Conservation (phyloP, 1,284 basidiomycete genomes). For the Heterobasidion annosum region DNA sequence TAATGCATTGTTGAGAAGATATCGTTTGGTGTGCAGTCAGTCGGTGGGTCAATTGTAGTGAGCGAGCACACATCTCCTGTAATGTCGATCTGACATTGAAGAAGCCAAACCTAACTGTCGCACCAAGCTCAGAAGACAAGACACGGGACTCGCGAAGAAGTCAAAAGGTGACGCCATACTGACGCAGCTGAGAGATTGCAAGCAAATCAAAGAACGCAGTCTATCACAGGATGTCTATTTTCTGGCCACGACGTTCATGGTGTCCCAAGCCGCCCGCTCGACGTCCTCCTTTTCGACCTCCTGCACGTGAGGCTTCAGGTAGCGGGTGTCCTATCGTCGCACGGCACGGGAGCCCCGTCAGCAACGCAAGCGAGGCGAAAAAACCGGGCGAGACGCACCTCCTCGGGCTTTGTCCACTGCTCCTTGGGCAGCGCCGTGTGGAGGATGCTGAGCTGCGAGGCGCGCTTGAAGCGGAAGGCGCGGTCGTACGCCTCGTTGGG, state of each 20-base stretch:
- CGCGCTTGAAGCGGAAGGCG: constrained; percentile 82
- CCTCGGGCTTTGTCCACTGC: constrained; percentile 72
- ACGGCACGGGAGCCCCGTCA: background rate
- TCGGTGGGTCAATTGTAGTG: too few species aligned
- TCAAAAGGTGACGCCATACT: too few species aligned
- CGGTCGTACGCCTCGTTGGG: constrained; percentile 84
- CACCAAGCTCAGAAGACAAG: too few species aligned
- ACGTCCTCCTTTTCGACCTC: constrained; percentile 71
- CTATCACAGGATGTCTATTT: constrained; percentile 23
- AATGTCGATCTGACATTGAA: too few species aligned
- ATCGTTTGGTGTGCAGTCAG: too few species aligned
- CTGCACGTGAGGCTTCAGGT: constrained; percentile 77
- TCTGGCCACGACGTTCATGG: constrained; percentile 52
- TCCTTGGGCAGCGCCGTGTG: constrained; percentile 83
- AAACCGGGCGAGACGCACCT: constrained; percentile 45
- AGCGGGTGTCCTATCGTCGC: constrained; percentile 73
- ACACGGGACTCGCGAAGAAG: too few species aligned
- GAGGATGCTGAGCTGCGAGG: constrained; percentile 72
- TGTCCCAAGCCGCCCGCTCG: constrained; percentile 86
- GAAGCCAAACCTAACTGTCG: too few species aligned
- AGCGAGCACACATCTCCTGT: too few species aligned
- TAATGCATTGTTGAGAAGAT: background rate
- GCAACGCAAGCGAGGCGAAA: background rate
- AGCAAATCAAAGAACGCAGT: background rate
- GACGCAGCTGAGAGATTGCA: background rate